Conservation (phyloP, 1,139 yeast genomes). For the Scheffersomyces lignicola region DNA sequence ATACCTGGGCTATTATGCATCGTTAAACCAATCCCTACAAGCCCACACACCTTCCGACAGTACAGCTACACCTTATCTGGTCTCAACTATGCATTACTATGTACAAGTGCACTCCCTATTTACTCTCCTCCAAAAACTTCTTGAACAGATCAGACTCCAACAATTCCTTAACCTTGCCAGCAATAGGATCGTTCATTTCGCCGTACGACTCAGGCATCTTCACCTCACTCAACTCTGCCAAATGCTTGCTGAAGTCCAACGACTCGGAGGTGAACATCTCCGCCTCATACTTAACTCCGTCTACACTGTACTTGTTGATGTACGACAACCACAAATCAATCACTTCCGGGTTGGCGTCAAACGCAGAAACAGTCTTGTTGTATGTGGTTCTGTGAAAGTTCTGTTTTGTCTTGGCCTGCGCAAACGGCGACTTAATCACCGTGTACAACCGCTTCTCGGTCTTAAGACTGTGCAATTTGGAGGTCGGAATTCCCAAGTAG, state of each 20-base stretch:
- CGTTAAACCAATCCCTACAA: too few species aligned
- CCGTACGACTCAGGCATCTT: constrained; percentile 37
- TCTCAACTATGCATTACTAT: constrained; percentile 2
- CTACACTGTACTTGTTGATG: constrained; percentile 71
- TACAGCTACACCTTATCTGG: too few species aligned
- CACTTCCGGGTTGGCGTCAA: constrained; percentile 84
- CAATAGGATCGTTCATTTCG: constrained; percentile 58
- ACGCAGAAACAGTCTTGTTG: constrained; percentile 69
- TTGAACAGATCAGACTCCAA: constrained; percentile 59
- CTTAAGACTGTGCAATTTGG: constrained; percentile 54
- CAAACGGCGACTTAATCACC: constrained; percentile 90
- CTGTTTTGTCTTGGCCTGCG: constrained; percentile 91
- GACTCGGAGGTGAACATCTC: constrained; percentile 62
- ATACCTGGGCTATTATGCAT: too few species aligned
- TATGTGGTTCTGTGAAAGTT: constrained; percentile 89
- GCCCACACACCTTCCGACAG: too few species aligned
- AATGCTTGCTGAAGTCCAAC: constrained; percentile 39
- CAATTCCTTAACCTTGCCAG: constrained; percentile 71
- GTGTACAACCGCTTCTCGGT: constrained; percentile 83
- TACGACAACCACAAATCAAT: constrained; percentile 82
- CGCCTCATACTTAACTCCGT: constrained; percentile 84
- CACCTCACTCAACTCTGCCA: constrained; percentile 29
- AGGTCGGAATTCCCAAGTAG: constrained; percentile 83
- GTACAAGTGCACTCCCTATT: constrained; percentile 5
- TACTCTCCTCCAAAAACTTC: constrained; percentile 27